phyloP scores from a whole-genome alignment of 2,329 filamentous ascomycete genomes.

The Chaetomiaceae sp. region DNA sequence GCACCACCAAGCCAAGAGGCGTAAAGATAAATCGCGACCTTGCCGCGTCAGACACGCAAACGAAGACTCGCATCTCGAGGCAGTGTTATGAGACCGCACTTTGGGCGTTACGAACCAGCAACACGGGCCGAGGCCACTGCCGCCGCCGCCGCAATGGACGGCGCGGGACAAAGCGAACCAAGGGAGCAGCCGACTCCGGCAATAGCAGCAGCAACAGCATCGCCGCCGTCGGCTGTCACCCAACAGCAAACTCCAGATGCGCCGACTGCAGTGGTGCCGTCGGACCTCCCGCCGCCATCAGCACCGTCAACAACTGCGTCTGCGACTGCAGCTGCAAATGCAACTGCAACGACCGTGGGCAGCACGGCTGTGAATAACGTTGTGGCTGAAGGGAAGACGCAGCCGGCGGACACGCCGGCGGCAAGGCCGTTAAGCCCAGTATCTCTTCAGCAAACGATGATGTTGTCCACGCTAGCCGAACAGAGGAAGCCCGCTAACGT shows the following conservation, averaged over 20 bases:
- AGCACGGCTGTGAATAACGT: slow-evolving; percentile 4
- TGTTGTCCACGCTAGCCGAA: no score
- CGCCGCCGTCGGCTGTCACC: neutral
- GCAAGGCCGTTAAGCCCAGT: slow-evolving; percentile 13
- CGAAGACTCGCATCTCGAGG: neutral
- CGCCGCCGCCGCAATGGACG: slow-evolving; percentile 2
- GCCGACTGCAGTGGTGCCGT: slow-evolving; percentile 1
- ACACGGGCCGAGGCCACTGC: neutral
- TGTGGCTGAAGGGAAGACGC: neutral
- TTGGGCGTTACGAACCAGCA: neutral
- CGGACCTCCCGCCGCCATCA: slow-evolving; percentile 3
- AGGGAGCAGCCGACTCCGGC: neutral
- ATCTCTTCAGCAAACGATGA: slow-evolving; percentile 3
- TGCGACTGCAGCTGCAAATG: neutral
- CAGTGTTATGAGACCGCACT: neutral
- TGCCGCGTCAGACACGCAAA: neutral
- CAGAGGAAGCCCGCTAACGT: no score
- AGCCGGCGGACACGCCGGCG: slow-evolving; percentile 5
- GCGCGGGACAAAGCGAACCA: neutral
- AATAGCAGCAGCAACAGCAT: neutral
- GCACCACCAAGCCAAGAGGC: neutral
- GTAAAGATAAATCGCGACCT: neutral
- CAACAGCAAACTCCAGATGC: slow-evolving; percentile 1
- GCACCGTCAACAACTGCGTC: slow-evolving; percentile 6
- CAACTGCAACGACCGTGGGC: neutral